A percentile compares a stretch with the other conserved stretches of the same genome.
These are phyloP conservation scores for Arthrobotrys iridis DNA, from an alignment of 2,329 filamentous ascomycete genomes.

Conservation along the genomic window DNA sequence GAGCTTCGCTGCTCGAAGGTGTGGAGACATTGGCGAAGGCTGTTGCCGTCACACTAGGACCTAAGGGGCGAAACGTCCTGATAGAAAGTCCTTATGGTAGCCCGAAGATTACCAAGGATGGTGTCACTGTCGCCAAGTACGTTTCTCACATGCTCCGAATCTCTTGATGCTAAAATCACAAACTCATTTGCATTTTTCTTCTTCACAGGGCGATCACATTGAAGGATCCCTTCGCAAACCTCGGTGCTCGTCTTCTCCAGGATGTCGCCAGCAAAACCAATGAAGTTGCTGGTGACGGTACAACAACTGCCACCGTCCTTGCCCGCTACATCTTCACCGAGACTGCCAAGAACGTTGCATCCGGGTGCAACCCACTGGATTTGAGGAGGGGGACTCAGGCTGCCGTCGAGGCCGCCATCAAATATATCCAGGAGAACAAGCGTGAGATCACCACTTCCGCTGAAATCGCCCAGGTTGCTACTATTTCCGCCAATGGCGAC, in stretches of 20 bases:
- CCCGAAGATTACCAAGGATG: constrained; percentile 78
- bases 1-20: constrained; percentile 87
- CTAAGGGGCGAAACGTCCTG: constrained; percentile 97
- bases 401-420: constrained; percentile 91
- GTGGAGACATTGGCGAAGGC: constrained; percentile 97
- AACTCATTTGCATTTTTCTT: constrained; percentile 55
- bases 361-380: constrained; percentile 99
- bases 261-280: constrained; percentile 99
- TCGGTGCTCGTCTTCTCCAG: constrained; percentile 93
- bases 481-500: constrained; percentile 97
- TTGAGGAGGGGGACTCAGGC: constrained; percentile 96
- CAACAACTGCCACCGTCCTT: constrained; percentile 95
- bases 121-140: constrained; percentile 78
- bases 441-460: constrained; percentile 96
- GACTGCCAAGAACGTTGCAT: constrained; percentile 99
- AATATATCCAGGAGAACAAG: constrained; percentile 95
- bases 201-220: constrained; percentile 81
- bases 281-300: constrained; percentile 97
- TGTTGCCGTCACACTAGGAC: constrained; percentile 93
- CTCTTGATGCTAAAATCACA: constrained; percentile 1
- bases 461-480: constrained; percentile 97
- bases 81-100: constrained; percentile 99
- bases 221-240: constrained; percentile 99
- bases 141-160: neutral
- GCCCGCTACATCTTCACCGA: constrained; percentile 99